phyloP scores from a whole-genome alignment of 345 rosid species.

The Eutrema japonicum region DNA sequence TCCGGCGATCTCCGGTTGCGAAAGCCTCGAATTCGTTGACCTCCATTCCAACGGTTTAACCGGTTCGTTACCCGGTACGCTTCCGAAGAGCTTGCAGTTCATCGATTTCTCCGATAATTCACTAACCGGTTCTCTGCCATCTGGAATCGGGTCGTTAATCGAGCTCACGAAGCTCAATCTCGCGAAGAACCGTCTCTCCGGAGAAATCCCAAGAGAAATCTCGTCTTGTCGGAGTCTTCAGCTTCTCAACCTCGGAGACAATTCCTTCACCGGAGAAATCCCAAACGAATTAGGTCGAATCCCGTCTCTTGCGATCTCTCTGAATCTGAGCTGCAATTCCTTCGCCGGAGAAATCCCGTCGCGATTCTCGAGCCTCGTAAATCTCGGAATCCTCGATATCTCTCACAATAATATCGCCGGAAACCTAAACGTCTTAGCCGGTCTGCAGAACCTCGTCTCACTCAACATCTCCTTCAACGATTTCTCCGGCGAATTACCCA shows the following conservation, averaged over 20 bases:
- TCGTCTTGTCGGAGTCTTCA: slow-evolving; percentile 73
- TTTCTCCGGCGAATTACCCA: slow-evolving; percentile 83
- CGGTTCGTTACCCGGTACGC: slow-evolving; percentile 65
- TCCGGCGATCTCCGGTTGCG: slow-evolving; percentile 57
- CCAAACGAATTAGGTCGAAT: slow-evolving; percentile 77
- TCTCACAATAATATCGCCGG: slow-evolving; percentile 81
- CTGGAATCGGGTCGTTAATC: slow-evolving; percentile 63
- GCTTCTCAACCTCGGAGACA: slow-evolving; percentile 72
- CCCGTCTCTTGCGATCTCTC: slow-evolving; percentile 78
- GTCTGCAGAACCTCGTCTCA: slow-evolving; percentile 81
- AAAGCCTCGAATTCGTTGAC: slow-evolving; percentile 72
- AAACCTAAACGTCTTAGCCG: slow-evolving; percentile 61
- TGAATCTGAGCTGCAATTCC: slow-evolving; percentile 82
- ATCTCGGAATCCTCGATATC: slow-evolving; percentile 75
- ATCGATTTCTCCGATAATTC: slow-evolving; percentile 77
- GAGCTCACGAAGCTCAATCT: slow-evolving; percentile 78
- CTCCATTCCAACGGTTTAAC: slow-evolving; percentile 78
- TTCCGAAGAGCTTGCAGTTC: slow-evolving; percentile 68
- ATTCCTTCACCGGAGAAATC: slow-evolving; percentile 72
- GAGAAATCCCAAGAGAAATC: slow-evolving; percentile 72
- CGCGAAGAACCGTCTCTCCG: slow-evolving; percentile 69
- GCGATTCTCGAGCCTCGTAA: slow-evolving; percentile 68
- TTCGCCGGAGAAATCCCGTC: slow-evolving; percentile 75
- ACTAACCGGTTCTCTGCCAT: slow-evolving; percentile 63
- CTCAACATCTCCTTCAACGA: slow-evolving; percentile 92